Conservation (phyloP, 805 yeast species). For the Spathaspora sp. region DNA sequence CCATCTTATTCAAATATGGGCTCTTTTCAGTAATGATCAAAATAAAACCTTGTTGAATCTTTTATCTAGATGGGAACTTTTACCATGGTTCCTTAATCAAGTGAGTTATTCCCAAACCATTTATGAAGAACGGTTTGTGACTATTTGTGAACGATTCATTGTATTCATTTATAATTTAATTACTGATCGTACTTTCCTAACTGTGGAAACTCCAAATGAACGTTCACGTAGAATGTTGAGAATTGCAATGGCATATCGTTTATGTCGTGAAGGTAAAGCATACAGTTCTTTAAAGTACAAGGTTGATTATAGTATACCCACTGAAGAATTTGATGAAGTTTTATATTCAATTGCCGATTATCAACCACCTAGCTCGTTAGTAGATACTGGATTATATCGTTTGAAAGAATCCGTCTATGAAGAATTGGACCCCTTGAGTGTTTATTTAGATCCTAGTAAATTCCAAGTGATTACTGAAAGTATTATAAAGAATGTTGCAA, state of each 20-base stretch:
- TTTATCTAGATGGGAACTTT: conserved; percentile 56
- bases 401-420: conserved; percentile 54
- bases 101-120: conserved; percentile 29
- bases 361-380: conserved; percentile 55
- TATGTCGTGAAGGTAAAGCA: conserved; percentile 51
- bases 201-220: conserved; percentile 18
- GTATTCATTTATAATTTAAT: conserved; percentile 43
- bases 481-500: conserved; percentile 42
- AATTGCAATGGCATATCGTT: conserved; percentile 44
- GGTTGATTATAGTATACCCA: conserved; percentile 22
- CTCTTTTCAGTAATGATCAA: conserved; percentile 35
- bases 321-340: conserved; percentile 40
- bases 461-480: conserved; percentile 50
- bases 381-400: conserved; percentile 62
- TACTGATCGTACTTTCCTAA: conserved; percentile 32
- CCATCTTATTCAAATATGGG: conserved; percentile 43
- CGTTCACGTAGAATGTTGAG: conserved; percentile 26
- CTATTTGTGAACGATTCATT: conserved; percentile 42
- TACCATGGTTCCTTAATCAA: conserved; percentile 44
- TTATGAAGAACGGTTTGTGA: conserved; percentile 47
- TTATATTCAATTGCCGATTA: conserved; percentile 62
- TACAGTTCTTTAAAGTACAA: conserved; percentile 45
- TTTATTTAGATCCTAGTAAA: conserved; percentile 44
- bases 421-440: conserved; percentile 61
- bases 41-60: conserved; percentile 32